These are phyloP conservation scores for Hericium rajendrae DNA, from an alignment of 768 basidiomycete species.

Conservation along the genomic window DNA sequence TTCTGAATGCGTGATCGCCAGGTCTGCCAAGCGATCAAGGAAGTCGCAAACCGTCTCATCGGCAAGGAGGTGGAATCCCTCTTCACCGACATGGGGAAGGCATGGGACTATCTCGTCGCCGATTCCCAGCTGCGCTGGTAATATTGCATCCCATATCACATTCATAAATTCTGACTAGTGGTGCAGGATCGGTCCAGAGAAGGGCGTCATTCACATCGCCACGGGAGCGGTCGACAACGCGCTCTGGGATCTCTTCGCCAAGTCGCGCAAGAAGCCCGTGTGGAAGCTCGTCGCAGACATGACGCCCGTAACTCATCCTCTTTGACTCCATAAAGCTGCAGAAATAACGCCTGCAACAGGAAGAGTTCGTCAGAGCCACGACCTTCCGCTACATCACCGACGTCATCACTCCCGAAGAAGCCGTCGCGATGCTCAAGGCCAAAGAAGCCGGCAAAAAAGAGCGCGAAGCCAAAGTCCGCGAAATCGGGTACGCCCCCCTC, in stretches of 20 bases:
- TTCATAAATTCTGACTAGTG: background rate
- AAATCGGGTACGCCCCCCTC: slow-evolving; percentile 42
- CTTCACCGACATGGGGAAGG: slow-evolving; percentile 84
- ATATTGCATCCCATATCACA: slow-evolving; percentile 15
- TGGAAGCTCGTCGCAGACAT: slow-evolving; percentile 95
- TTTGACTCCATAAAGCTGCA: background rate
- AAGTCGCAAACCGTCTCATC: slow-evolving; percentile 72
- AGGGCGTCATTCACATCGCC: slow-evolving; percentile 90
- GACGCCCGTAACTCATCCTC: slow-evolving; percentile 44
- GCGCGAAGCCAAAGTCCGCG: slow-evolving; percentile 64
- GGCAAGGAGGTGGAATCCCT: slow-evolving; percentile 76
- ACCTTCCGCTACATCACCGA: slow-evolving; percentile 91
- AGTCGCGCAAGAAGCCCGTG: slow-evolving; percentile 70
- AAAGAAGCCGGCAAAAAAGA: slow-evolving; percentile 70
- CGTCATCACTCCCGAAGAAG: slow-evolving; percentile 86
- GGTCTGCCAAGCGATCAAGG: slow-evolving; percentile 76
- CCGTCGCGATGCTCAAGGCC: slow-evolving; percentile 68
- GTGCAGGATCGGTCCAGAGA: slow-evolving; percentile 82
- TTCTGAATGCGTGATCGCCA: slow-evolving; percentile 15
- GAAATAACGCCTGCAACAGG: slow-evolving; percentile 29
- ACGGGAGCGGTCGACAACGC: slow-evolving; percentile 87
- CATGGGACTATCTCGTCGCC: slow-evolving; percentile 79
- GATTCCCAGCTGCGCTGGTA: slow-evolving; percentile 91
- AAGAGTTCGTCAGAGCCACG: slow-evolving; percentile 66
- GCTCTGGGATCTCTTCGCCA: slow-evolving; percentile 89